These are phyloP conservation scores for Pascua guehoae DNA, from an alignment of 1,284 basidiomycete genomes.

Conservation along the genomic window DNA sequence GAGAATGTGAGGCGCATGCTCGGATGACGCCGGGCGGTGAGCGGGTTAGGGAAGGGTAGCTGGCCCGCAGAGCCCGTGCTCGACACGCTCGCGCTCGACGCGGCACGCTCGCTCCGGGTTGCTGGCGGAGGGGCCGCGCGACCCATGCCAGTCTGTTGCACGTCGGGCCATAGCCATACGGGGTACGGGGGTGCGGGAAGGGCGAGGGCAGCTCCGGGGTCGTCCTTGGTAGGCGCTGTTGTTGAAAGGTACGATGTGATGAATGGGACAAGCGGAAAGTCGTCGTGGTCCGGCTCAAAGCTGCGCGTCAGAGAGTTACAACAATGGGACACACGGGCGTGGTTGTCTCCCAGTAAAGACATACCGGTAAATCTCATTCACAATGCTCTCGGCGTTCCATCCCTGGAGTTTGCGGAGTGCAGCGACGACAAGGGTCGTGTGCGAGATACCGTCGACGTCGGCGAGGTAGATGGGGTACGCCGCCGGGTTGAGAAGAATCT, in stretches of 20 bases:
- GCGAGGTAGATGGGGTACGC: constrained; percentile 43
- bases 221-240: constrained; percentile 11
- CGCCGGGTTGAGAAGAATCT: constrained; percentile 36
- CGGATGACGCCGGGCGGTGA: constrained; percentile 34
- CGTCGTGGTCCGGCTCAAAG: constrained; percentile 44
- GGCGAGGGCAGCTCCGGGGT: constrained; percentile 21
- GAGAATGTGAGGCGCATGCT: constrained; percentile 42
- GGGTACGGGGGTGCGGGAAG: constrained; percentile 39
- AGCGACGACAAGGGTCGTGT: constrained; percentile 42
- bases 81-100: constrained; percentile 7
- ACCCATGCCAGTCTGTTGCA: background rate
- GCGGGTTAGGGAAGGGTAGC: constrained; percentile 42
- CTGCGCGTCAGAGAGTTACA: constrained; percentile 14
- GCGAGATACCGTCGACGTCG: constrained; percentile 42
- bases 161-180: constrained; percentile 41
- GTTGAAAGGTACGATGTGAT: constrained; percentile 34
- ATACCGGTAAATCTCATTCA: constrained; percentile 40
- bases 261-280: constrained; percentile 38
- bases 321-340: background rate
- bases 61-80: constrained; percentile 2
- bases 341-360: constrained; percentile 2
- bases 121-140: background rate
- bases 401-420: constrained; percentile 44
- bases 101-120: constrained; percentile 8
- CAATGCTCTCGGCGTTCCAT: constrained; percentile 40